Evolutionary conservation across 2,329 filamentous ascomycete genomes (phyloP).

Genomic region (Triangularia verruculosa): DNA sequence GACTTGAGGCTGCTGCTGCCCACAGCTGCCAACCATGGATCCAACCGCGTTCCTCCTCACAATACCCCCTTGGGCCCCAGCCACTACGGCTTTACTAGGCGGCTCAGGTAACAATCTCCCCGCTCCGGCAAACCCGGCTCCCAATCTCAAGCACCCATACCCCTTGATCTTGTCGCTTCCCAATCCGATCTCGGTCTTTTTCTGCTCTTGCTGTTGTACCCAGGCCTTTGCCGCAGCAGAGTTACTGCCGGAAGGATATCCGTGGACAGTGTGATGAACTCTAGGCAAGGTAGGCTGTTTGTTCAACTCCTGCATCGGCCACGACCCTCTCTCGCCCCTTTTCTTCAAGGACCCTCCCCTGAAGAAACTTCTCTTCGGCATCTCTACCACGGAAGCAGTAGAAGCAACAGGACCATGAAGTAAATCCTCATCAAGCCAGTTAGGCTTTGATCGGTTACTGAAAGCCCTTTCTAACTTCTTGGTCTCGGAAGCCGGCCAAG

Average conservation of each 20-base stretch:
- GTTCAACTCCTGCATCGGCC: conserved; percentile 28
- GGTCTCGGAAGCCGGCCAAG: not conserved
- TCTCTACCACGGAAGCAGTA: not conserved
- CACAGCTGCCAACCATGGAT: not conserved
- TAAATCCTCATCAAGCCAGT: not conserved
- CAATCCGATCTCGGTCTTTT: not conserved
- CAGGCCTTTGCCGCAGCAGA: not conserved
- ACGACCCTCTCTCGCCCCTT: conserved; percentile 21
- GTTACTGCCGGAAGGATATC: conserved; percentile 11
- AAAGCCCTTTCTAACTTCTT: not conserved
- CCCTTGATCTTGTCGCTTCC: conserved; percentile 7
- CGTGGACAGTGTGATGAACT: conserved; percentile 22
- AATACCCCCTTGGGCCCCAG: not conserved
- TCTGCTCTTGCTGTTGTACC: conserved; percentile 3
- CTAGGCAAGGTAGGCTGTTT: conserved; percentile 38
- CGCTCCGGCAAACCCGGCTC: conserved; percentile 10
- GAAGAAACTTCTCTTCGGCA: not conserved
- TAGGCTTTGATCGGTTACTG: not conserved
- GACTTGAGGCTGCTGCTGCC: not conserved
- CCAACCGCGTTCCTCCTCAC: conserved; percentile 7
- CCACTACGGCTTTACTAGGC: conserved; percentile 20
- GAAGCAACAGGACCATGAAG: not conserved
- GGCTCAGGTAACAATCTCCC: conserved; percentile 17
- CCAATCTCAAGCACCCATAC: conserved; percentile 18
- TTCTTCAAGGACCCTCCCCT: not conserved